Percentiles rank a stretch among this genome's conserved stretches.
These are phyloP conservation scores for Beauveria medogensis DNA, from an alignment of 2,329 filamentous ascomycete species.

Conservation along the genomic window DNA sequence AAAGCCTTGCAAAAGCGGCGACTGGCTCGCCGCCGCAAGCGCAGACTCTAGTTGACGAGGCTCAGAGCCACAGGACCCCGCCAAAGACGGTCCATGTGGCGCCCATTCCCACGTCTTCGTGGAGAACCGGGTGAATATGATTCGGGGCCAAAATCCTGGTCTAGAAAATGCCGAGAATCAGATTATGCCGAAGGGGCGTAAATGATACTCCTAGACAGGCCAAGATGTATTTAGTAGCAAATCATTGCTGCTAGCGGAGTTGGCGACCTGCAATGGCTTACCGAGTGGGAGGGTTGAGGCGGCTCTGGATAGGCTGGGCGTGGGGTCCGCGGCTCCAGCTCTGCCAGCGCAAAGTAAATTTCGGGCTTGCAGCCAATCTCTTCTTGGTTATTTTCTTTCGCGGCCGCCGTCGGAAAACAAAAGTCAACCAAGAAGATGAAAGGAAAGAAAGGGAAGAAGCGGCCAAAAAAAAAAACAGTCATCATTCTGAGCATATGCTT, in stretches of 20 bases:
- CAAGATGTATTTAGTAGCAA: neutral
- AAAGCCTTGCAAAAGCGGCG: neutral
- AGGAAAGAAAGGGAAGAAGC: neutral
- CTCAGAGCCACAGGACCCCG: slow-evolving; percentile 1
- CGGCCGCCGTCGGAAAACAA: neutral
- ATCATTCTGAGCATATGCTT: too few species aligned
- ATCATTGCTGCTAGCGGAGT: neutral
- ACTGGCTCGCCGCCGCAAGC: neutral
- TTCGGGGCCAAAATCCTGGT: neutral
- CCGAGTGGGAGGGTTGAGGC: slow-evolving; percentile 2
- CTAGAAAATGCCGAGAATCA: neutral
- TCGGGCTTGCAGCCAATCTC: neutral
- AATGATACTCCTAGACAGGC: neutral
- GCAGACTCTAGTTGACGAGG: neutral
- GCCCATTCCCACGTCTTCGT: slow-evolving; percentile 5
- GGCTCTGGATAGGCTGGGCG: slow-evolving; percentile 6
- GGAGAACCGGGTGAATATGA: neutral
- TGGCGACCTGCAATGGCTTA: neutral
- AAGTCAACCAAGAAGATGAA: neutral
- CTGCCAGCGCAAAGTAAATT: neutral
- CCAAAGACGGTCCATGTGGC: neutral
- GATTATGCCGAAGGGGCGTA: too few species aligned
- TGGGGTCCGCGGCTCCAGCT: neutral
- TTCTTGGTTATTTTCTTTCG: neutral
- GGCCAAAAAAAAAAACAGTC: neutral